These are phyloP conservation scores for Artomyces pyxidatus DNA, from an alignment of 768 basidiomycete genomes.

Conservation along the genomic window DNA sequence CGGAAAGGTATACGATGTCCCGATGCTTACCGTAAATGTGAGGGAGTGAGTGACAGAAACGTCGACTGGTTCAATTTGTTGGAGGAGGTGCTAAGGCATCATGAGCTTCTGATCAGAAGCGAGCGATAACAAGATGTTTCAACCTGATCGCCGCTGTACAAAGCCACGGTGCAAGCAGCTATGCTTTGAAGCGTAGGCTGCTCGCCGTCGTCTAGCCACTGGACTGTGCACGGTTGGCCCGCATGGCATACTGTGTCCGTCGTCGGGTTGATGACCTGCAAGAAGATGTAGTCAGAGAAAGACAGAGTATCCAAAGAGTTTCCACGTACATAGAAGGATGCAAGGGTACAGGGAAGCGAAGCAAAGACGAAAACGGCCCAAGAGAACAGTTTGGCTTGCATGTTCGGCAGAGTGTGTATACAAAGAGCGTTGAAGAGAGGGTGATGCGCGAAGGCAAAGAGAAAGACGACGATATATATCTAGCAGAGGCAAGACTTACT, in stretches of 20 bases:
- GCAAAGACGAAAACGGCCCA: slow-evolving; percentile 1
- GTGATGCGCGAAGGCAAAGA: too few species aligned
- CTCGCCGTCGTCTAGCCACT: slow-evolving; percentile 50
- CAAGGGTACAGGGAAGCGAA: not conserved
- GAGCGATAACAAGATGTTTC: too few species aligned
- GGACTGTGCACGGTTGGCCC: slow-evolving; percentile 41
- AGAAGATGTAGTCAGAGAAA: too few species aligned
- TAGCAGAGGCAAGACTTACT: too few species aligned
- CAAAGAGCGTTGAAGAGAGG: too few species aligned
- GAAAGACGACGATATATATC: too few species aligned
- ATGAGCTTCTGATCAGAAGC: too few species aligned
- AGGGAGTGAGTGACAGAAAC: slow-evolving; percentile 40
- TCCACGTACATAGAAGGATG: slow-evolving; percentile 7
- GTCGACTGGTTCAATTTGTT: slow-evolving; percentile 47
- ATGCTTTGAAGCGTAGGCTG: slow-evolving; percentile 41
- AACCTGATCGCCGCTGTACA: slow-evolving; percentile 52
- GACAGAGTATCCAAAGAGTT: too few species aligned
- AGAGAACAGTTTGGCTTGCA: slow-evolving; percentile 2
- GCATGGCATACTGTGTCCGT: slow-evolving; percentile 33
- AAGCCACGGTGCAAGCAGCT: slow-evolving; percentile 43
- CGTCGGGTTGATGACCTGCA: slow-evolving; percentile 6
- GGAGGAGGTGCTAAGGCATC: slow-evolving; percentile 41
- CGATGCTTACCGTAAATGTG: slow-evolving; percentile 48
- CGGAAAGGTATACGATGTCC: too few species aligned
- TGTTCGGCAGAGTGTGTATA: too few species aligned